A percentile compares a stretch with the other conserved stretches of the same genome.
These are phyloP conservation scores for Penicillium sp. DNA, from an alignment of 2,329 filamentous ascomycete species.

Conservation along the genomic window DNA sequence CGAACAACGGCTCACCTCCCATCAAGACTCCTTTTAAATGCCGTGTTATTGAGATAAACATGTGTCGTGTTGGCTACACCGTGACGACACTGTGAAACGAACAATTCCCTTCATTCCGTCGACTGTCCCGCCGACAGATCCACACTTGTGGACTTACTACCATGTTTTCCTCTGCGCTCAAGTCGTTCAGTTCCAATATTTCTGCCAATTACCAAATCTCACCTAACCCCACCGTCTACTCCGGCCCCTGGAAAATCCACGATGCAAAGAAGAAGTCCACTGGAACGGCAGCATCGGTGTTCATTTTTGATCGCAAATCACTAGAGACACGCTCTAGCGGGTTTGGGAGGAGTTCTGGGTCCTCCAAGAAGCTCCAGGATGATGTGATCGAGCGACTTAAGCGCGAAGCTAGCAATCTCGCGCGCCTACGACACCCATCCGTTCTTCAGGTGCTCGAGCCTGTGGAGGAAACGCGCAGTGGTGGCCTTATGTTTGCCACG, in stretches of 20 bases:
- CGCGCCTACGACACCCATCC: slow-evolving; percentile 83
- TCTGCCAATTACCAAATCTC: slow-evolving; percentile 85
- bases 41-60: neutral
- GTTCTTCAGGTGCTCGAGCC: slow-evolving; percentile 91
- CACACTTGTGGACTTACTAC: slow-evolving; percentile 36
- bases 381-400: slow-evolving; percentile 88
- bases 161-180: slow-evolving; percentile 93
- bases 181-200: slow-evolving; percentile 93
- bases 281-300: slow-evolving; percentile 83
- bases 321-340: slow-evolving; percentile 68
- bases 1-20: neutral
- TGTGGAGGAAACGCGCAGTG: slow-evolving; percentile 87
- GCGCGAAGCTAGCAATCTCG: slow-evolving; percentile 85
- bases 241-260: slow-evolving; percentile 96
- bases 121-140: neutral
- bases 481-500: slow-evolving; percentile 92
- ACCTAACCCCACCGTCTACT: slow-evolving; percentile 69
- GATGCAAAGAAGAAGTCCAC: slow-evolving; percentile 97
- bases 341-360: slow-evolving; percentile 59
- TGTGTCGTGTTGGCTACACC: slow-evolving; percentile 1
- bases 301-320: slow-evolving; percentile 88
- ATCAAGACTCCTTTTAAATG: neutral
- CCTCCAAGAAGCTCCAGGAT: slow-evolving; percentile 77
- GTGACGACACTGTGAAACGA: slow-evolving; percentile 15
- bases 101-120: neutral